Base-by-base conservation (phyloP, 345 rosid genomes). In the Rhodamnia rubescens region DNA sequence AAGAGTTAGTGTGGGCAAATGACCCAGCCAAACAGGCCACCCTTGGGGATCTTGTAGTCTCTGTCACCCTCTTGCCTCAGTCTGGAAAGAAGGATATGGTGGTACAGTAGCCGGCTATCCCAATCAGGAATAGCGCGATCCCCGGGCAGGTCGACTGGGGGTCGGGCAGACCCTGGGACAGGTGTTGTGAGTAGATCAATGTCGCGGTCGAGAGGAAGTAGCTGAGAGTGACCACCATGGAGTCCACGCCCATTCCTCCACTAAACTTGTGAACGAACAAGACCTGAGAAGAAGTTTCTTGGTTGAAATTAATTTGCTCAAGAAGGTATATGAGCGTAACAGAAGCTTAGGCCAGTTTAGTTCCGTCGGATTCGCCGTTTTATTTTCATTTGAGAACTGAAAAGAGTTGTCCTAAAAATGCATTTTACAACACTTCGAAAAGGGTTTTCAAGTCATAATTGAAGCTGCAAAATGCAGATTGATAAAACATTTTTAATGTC, bases 1-100 rank as follows among this genome's bases (percentile, higher is more conserved):
- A 94, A 95, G 1, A 94, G 85, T 47, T 96, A 96, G 80, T 94
- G 98, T 61, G 98, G 98, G 89, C 98, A 96, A 47, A 92, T 88
- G 51, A 94, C 89, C 16, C 88, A 55, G 15, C 85, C 89, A 84
- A 95, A 96, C 2, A 95, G 82, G 47, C 98, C 98, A 40, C 95
- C 95, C 84, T 59, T 78, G 2, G 98, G 96, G 81, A 96, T 89
- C 89, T 89, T 94, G 88, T 94, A 95, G 40, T 90, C 94, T 82
- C 90, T 92, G 44, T 86, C 90, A 15, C 85, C 90, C 20, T 83
- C 83, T 58, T 80, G 80, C 87, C 97, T 92, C 20, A 94, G 88
- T 56, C 87, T 89, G 86, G 98, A 93, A 9, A 96, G 93, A 26
- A 95, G 88, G 61, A 49, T 83, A 85, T 96, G 99, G 88, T 94